Evolutionary conservation across 2,329 filamentous ascomycete genomes (phyloP), one percentile per base, ranked within the genome.

Genomic region (Lasiodiplodia citricola): DNA sequence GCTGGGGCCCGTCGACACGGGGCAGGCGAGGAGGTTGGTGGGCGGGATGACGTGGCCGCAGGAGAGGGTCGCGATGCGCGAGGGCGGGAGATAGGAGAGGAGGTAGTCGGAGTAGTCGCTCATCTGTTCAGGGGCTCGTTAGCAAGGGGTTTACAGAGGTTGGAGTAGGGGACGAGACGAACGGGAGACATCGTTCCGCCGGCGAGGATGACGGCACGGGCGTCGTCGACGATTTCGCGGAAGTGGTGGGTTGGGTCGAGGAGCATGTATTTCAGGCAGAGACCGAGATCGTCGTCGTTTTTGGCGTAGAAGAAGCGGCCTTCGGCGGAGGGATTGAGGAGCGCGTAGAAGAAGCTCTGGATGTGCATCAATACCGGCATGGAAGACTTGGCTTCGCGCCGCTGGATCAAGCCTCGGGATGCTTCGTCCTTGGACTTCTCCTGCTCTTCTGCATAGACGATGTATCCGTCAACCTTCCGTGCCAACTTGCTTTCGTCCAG

Each of bases 171-270:
- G 21, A 37, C n/a, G n/a, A 38, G 4, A 75, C 81, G 75, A 77
- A 87, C 86, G 0, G 96, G 96, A 2, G 96, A 97, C 96, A 99
- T 98, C 31, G 96, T 99, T 25, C 96, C 96, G 69, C 96, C 96
- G 0, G 94, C 96, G 3, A 99, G 84, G 52, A 99, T 91, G 3
- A 99, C 92, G 2, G 95, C 92, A 69, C 94, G 87, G 0, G 96
- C 93, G 70, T 92, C 90, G 37, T 92, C 89, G 2, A 95, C 93
- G 64, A 98, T 91, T 13, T 94, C 92, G 8, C 91, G 91, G 79
- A 99, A 98, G 72, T 96, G 93, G 74, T 95, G 90, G 0, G 94
- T 94, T 0, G 96, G 95, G 38, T 97, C 96, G 0, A 99, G 87
- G 4, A 99, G 87, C 73, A 97, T 88, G 77, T 97, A 99, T 54